Base-by-base conservation (phyloP, 176 grass and related monocot genomes). In the Elymus sibiricus region DNA sequence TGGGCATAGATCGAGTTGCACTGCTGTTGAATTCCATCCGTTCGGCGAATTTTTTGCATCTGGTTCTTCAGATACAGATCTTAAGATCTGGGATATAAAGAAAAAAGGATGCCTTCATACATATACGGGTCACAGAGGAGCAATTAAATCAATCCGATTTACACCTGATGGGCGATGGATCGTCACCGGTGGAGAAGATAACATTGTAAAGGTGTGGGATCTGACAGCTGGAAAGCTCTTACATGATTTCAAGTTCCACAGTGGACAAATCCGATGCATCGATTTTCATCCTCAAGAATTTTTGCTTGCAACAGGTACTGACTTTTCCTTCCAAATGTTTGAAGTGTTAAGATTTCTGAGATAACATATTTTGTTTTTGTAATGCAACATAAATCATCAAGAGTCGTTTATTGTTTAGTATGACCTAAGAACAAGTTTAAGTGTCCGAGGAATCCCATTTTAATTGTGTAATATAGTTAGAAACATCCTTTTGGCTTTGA, bases 61-160 rank as follows among this genome's bases (percentile, higher is more conserved):
- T 46, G 94, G 97, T 85, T 99, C 97, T 34, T 92, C 76, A 71
- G 97, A 98, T 89, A 94, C 92, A 38, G 92, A 99, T 88, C 97
- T 99, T 58, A 96, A 96, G 86, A 94, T 99, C 79, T 99, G 94
- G 97, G 94, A 99, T 82, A 99, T 99, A 84, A 99, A 90, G 88
- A 99, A 99, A 85, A 99, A 99, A 82, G 97, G 94, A 74, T 99
- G 90, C 88, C 92, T 99, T 82, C 94, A 99, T 83, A 96, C 97
- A 47, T 98, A 98, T 69, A 91, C 90, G 77, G 97, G 97, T 84
- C 97, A 98, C 58, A 88, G 84, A 62, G 80, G 91, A 22, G 88
- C 91, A 49, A 95, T 98, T 92, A 86, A 9, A 82, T 91, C 21
- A 78, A 95, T 98, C 35, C 92, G 88, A 75, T 98, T 98, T 95